Conservation (phyloP, 164 flowering plant genomes). For the Aristolochia fimbriata region DNA sequence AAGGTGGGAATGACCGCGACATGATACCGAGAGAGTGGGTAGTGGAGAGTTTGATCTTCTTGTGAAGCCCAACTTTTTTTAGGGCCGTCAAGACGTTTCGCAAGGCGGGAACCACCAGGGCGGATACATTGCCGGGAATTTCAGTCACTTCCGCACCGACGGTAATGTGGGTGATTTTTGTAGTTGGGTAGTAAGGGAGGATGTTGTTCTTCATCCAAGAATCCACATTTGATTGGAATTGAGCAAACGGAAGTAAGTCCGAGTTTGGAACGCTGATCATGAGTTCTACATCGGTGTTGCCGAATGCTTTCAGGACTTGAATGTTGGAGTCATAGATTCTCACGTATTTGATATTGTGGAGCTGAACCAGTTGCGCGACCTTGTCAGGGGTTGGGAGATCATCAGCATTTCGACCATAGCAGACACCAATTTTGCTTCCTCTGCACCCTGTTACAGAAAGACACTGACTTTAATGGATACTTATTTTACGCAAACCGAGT, state of each 20-base stretch:
- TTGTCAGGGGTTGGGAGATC: constrained; percentile 92
- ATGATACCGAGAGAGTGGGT: constrained; percentile 81
- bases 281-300: constrained; percentile 77
- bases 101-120: constrained; percentile 86
- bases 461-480: neutral
- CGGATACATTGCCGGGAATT: constrained; percentile 41
- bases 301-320: constrained; percentile 86
- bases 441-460: constrained; percentile 12
- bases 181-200: constrained; percentile 86
- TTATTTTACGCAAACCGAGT: too few species aligned
- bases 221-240: constrained; percentile 82
- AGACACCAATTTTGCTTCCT: constrained; percentile 72
- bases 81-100: constrained; percentile 57
- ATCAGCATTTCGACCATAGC: constrained; percentile 95
- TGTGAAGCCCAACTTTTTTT: constrained; percentile 61
- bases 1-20: constrained; percentile 90
- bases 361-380: constrained; percentile 60
- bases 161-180: constrained; percentile 70
- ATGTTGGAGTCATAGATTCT: constrained; percentile 80
- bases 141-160: constrained; percentile 96
- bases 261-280: constrained; percentile 77
- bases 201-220: constrained; percentile 79
- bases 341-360: constrained; percentile 59
- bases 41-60: constrained; percentile 69
- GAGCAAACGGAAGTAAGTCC: constrained; percentile 65